These are phyloP conservation scores for Davidsoniella virescens DNA, from an alignment of 2,329 filamentous ascomycete species.

Conservation along the genomic window DNA sequence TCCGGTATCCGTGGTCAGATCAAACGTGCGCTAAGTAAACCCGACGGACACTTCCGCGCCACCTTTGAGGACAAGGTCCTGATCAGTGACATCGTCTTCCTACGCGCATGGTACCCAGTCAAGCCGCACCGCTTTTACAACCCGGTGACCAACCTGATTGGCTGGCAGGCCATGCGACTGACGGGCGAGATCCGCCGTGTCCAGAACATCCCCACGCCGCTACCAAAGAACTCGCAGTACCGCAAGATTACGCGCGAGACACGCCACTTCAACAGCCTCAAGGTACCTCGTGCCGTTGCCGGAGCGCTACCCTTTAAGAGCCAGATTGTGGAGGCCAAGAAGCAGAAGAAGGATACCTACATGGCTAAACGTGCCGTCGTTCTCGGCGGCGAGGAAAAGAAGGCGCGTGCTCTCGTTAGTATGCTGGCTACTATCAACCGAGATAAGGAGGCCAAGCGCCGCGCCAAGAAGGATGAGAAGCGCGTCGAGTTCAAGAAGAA, in stretches of 20 bases:
- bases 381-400: slow-evolving; percentile 71
- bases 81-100: slow-evolving; percentile 89
- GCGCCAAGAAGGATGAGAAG: slow-evolving; percentile 76
- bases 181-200: slow-evolving; percentile 80
- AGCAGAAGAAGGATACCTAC: slow-evolving; percentile 70
- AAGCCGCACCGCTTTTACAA: slow-evolving; percentile 95
- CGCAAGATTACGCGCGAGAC: slow-evolving; percentile 47
- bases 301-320: slow-evolving; percentile 82
- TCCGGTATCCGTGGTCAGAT: slow-evolving; percentile 93
- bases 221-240: slow-evolving; percentile 75
- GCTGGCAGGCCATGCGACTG: slow-evolving; percentile 86
- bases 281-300: slow-evolving; percentile 63
- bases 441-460: slow-evolving; percentile 72
- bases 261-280: slow-evolving; percentile 64
- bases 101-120: slow-evolving; percentile 92
- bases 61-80: slow-evolving; percentile 98
- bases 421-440: slow-evolving; percentile 82
- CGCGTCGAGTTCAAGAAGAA: slow-evolving; percentile 66
- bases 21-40: slow-evolving; percentile 84
- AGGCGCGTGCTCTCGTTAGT: slow-evolving; percentile 75
- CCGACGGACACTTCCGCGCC: slow-evolving; percentile 88
- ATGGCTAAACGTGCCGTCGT: slow-evolving; percentile 93
- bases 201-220: slow-evolving; percentile 57
- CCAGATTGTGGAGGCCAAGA: slow-evolving; percentile 69
- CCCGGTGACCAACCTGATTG: slow-evolving; percentile 80